These are phyloP conservation scores for Aegilops speltoides DNA, from an alignment of 176 grass and related monocot species.

Conservation along the genomic window DNA sequence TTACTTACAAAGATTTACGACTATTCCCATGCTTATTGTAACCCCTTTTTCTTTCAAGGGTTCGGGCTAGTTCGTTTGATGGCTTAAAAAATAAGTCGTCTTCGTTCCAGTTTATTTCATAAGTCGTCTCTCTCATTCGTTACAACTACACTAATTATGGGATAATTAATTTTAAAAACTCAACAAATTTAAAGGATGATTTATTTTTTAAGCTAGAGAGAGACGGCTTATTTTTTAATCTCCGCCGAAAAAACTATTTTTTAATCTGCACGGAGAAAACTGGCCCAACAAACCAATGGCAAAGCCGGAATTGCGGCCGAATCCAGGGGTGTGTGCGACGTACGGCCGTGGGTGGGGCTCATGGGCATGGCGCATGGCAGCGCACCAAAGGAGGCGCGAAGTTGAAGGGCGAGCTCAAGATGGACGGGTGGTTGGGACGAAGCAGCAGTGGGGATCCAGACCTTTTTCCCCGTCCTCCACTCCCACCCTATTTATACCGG, in stretches of 20 bases:
- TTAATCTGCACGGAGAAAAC: too few relatives aligned
- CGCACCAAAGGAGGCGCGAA: constrained; percentile 38
- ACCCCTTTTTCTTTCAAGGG: neutral
- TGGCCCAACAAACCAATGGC: neutral
- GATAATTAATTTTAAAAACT: too few relatives aligned
- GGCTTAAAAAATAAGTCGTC: too few relatives aligned
- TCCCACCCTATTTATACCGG: constrained; percentile 30
- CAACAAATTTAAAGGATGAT: too few relatives aligned
- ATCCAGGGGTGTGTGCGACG: neutral
- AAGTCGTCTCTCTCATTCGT: too few relatives aligned
- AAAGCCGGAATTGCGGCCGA: neutral
- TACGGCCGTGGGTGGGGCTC: neutral
- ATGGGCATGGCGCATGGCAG: constrained; percentile 1
- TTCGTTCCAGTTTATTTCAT: too few relatives aligned
- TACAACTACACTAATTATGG: too few relatives aligned
- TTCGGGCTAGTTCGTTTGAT: too few relatives aligned
- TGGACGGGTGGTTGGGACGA: constrained; percentile 32
- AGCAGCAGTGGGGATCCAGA: neutral
- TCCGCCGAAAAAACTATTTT: too few relatives aligned
- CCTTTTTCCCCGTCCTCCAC: neutral
- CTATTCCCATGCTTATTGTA: neutral
- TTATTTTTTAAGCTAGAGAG: too few relatives aligned
- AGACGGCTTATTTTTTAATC: too few relatives aligned
- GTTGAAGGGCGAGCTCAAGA: constrained; percentile 38
- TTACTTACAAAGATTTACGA: neutral